Evolutionary conservation across 2,329 filamentous ascomycete species (phyloP).

Genomic region (Fusarium cyanostomum): DNA sequence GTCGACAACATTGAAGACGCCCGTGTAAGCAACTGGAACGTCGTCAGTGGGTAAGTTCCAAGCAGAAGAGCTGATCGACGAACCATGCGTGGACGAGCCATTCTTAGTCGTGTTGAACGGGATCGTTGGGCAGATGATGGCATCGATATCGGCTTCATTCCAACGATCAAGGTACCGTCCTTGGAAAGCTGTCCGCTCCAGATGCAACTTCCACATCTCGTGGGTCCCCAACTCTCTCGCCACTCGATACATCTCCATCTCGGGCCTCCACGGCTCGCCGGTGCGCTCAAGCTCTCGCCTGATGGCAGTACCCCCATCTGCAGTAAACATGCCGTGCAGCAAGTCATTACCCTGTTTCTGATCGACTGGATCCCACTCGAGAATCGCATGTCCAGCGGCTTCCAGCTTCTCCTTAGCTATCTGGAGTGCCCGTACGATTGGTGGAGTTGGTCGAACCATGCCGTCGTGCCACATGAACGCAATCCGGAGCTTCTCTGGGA

Average conservation of each 20-base stretch:
- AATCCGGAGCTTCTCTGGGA: conserved; percentile 59
- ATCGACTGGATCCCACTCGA: conserved; percentile 60
- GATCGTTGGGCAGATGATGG: conserved; percentile 67
- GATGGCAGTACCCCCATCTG: conserved; percentile 57
- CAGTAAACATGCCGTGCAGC: conserved; percentile 58
- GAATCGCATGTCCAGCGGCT: conserved; percentile 59
- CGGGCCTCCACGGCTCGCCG: conserved; percentile 54
- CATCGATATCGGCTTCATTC: conserved; percentile 63
- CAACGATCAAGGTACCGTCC: conserved; percentile 58
- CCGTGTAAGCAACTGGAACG: conserved; percentile 58
- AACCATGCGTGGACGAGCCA: conserved; percentile 56
- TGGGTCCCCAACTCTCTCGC: conserved; percentile 53
- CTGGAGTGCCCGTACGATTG: conserved; percentile 65
- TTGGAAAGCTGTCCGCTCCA: conserved; percentile 57
- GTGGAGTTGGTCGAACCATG: conserved; percentile 72
- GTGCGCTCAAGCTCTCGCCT: conserved; percentile 50
- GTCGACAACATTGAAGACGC: conserved; percentile 60
- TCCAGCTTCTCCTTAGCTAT: conserved; percentile 55
- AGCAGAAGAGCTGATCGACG: conserved; percentile 15
- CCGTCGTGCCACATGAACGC: conserved; percentile 73
- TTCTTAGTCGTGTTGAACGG: conserved; percentile 56
- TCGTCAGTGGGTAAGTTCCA: not conserved
- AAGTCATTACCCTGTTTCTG: conserved; percentile 51
- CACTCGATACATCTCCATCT: conserved; percentile 48
- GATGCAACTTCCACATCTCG: conserved; percentile 60